Percentiles rank a stretch among this genome's conserved stretches.
Conservation (phyloP, 441 rosid genomes). For the Brassica hybrid region DNA sequence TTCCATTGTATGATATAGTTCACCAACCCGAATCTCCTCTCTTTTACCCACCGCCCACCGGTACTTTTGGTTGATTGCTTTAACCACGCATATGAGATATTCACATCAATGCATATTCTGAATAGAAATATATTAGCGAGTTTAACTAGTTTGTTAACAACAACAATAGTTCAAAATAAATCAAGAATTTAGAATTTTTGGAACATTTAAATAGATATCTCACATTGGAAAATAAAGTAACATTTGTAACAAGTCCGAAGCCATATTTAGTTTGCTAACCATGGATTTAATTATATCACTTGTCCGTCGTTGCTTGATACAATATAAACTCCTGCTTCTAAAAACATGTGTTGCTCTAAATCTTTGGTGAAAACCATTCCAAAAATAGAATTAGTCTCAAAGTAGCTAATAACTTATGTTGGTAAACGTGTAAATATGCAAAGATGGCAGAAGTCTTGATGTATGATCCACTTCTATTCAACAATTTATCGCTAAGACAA, state of each 20-base stretch:
- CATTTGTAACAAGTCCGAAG: not conserved
- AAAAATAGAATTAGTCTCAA: not conserved
- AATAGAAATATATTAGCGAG: not conserved
- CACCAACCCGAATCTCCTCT: constrained; percentile 7
- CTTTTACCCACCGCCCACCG: not conserved
- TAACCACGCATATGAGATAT: not conserved
- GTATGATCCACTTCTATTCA: not conserved
- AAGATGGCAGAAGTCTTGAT: not conserved
- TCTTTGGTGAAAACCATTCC: not conserved
- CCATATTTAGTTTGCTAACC: not conserved
- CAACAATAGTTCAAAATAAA: too few relatives aligned
- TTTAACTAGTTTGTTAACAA: not conserved
- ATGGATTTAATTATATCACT: not conserved
- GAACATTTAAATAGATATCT: not conserved
- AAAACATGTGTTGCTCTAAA: not conserved
- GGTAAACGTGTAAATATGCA: not conserved
- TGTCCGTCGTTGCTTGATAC: not conserved
- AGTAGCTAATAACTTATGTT: not conserved
- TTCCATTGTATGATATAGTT: constrained; percentile 4
- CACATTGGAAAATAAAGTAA: not conserved
- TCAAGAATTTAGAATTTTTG: too few relatives aligned
- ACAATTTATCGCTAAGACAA: not conserved
- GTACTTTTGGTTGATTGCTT: not conserved
- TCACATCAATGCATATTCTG: not conserved
- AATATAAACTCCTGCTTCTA: not conserved